These are phyloP conservation scores for Xylariaceae sp. DNA, from an alignment of 2,329 filamentous ascomycete species.

Conservation along the genomic window DNA sequence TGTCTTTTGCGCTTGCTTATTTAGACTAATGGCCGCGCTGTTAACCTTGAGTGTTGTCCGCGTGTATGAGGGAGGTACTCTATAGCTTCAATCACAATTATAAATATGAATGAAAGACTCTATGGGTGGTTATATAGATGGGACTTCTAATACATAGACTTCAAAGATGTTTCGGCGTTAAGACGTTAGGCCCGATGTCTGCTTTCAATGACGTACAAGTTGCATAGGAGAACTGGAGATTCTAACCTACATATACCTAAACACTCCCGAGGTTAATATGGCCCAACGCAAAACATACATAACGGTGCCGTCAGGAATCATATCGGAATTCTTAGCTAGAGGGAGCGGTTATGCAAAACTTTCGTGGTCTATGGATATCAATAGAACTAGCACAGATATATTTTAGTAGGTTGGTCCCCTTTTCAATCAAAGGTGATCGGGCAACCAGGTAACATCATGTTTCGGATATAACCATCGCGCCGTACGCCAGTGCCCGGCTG, in stretches of 20 bases:
- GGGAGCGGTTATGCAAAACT: no score
- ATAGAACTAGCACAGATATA: background rate
- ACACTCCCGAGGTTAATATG: no score
- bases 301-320: background rate
- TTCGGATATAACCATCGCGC: conserved; percentile 13
- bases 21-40: background rate
- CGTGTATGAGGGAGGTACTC: background rate
- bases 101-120: background rate
- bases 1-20: background rate
- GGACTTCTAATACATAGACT: background rate
- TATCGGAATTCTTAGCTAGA: no score
- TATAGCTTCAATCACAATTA: background rate
- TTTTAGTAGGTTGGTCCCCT: no score
- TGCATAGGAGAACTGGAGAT: background rate
- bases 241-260: no score
- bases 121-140: background rate
- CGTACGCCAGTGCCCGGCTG: conserved; percentile 12
- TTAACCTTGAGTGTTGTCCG: background rate
- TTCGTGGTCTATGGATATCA: background rate
- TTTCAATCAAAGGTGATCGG: no score
- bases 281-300: no score
- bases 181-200: conserved; percentile 23
- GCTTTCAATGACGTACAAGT: conserved; percentile 7
- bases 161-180: conserved; percentile 21
- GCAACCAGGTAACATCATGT: background rate